Base-by-base conservation (phyloP, 2,329 filamentous ascomycete genomes). In the Ceratocystis eucalypticola region DNA sequence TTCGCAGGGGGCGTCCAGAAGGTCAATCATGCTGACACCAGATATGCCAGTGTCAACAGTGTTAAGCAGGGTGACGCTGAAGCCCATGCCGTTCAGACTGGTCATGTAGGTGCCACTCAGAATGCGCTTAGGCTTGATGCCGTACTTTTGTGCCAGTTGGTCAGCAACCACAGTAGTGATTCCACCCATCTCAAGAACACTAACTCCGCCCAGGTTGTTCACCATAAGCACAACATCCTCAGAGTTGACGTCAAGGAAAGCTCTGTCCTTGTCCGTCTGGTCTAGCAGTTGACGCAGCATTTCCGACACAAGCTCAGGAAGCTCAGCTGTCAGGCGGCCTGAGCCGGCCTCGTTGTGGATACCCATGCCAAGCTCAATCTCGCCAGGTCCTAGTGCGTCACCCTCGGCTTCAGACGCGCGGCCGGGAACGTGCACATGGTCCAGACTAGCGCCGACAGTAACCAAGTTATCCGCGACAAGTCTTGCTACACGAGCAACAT, bases 371-470 rank as follows among this genome's bases (percentile, higher is more conserved):
- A 87, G 76, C 74, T 87, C 84, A 30, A 85, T 81, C 72, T 86
- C 82, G 48, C 78, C 81, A 2, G 71, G 75, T 61, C 76, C 80
- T 67, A 93, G 75, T 53, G 71, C 74, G 33, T 85, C 84, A 28
- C 84, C 82, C 55, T 80, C 80, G 0, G 72, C 71, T 10, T 70
- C 71, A 28, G 68, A 69, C 1, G 79, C 82, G 68, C 91, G 82
- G 3, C 93, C 92, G 0, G 93, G 93, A 0, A 96, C 89, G 73
- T 96, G 93, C n/a, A 96, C 92, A 74, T 96, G 92, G 69, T 88
- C 87, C 53, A 96, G 77, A 65, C 89, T 93, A 2, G 89, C 88
- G 17, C 92, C 93, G 25, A 96, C 89, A 53, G 88, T 91, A 44
- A 95, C 88, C 5, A 93, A 77, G 73, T 96, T 96, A 20, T 84